Evolutionary conservation across 2,329 filamentous ascomycete species (phyloP), one percentile per base, ranked within the genome.

Genomic region (Madurella fahalii): DNA sequence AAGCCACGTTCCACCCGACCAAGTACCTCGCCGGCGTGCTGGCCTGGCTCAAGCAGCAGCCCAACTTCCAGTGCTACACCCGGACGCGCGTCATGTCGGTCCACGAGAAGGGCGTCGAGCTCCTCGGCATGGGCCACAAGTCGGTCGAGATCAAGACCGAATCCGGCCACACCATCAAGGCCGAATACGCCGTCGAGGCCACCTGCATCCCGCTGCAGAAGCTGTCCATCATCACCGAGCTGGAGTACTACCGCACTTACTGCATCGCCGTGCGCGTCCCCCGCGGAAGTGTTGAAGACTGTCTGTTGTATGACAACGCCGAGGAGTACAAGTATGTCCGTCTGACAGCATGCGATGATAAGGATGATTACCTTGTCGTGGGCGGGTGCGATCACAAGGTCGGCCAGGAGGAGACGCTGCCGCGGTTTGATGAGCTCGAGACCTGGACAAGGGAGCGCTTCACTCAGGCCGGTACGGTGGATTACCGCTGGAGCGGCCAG

Each of bases 311-410:
- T 62, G 79, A 83, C 64, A 71, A 73, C 1, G 77, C 75, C 1
- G 78, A 82, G 20, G 67, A 64, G 20, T 83, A 83, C 71, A 78
- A 80, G 61, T 83, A 83, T 57, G 67, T 79, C 2, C 75, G 79
- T 1, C 63, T 82, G 11, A 82, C 79, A 0, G 68, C 65, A 0
- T 81, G 79, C 61, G 79, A 83, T 52, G 73, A 77, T 0, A 67
- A 76, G 52, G 67, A 80, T 42, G 79, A 82, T 59, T 83, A 82
- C 63, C 63, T 83, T 47, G 68, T 84, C 5, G 72, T 82, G 5
- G 80, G 80, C 7, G 80, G 80, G 1, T 76, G 77, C 48, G 80
- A 83, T 60, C 80, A 83, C 69, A 79, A 80, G 63, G 78, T 82
- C n/a, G 79, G 80, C 0, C 78, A 82, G 58, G 73, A 76, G 42